Percentiles rank a stretch among this genome's conserved stretches.
These are phyloP conservation scores for Aegilops umbellulata DNA, from an alignment of 176 grass and related monocot species.

Conservation along the genomic window DNA sequence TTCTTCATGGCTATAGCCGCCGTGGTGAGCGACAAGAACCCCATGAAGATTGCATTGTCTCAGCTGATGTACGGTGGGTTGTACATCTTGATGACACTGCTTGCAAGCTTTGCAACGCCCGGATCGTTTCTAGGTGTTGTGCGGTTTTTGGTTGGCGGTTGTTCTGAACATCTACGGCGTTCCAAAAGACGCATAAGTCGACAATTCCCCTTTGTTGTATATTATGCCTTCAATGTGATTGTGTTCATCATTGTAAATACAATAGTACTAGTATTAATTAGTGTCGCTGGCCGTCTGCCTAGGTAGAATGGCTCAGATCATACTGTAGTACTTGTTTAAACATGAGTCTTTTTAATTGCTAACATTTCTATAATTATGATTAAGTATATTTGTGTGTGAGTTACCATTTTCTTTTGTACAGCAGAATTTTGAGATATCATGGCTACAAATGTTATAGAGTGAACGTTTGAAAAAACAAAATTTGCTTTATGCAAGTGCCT, in stretches of 20 bases:
- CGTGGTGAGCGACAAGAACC: not conserved
- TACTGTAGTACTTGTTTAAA: not conserved
- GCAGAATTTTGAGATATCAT: not conserved
- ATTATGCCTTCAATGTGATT: slow-evolving; percentile 4
- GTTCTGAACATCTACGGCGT: not conserved
- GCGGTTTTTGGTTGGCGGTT: not conserved
- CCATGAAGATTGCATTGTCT: not conserved
- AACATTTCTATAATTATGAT: not conserved
- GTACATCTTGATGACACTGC: not conserved
- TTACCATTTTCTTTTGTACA: too few species aligned
- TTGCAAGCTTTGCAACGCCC: not conserved
- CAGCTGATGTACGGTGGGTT: not conserved
- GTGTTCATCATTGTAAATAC: slow-evolving; percentile 9
- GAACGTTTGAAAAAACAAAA: too few species aligned
- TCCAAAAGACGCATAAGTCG: slow-evolving; percentile 1
- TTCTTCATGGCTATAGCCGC: slow-evolving; percentile 26
- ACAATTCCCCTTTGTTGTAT: not conserved
- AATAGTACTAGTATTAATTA: not conserved
- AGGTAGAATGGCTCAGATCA: not conserved
- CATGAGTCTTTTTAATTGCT: not conserved
- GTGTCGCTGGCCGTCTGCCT: not conserved
- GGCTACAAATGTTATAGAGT: not conserved
- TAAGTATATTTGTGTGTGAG: too few species aligned
- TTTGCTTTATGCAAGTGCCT: too few species aligned
- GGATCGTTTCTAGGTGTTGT: not conserved